Conservation (phyloP, 208 protist species). For the Lotmaria passim region DNA sequence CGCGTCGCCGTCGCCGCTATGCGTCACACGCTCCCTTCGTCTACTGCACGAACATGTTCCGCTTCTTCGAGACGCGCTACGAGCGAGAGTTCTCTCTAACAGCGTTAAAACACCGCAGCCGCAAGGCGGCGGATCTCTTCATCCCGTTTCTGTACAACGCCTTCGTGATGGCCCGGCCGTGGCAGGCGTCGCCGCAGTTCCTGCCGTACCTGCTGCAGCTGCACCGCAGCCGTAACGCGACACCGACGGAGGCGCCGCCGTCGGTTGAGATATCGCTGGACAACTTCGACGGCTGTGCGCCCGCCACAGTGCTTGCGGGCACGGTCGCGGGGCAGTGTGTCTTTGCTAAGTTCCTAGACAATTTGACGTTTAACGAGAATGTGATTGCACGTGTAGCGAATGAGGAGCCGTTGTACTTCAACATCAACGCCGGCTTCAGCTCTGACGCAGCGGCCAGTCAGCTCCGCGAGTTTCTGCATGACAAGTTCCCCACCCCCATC, state of each 20-base stretch:
- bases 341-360: constrained; percentile 36
- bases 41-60: constrained; percentile 67
- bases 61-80: constrained; percentile 46
- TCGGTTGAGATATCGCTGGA: too few relatives aligned
- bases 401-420: constrained; percentile 44
- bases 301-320: constrained; percentile 33
- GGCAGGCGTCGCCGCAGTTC: constrained; percentile 55
- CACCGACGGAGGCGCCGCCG: too few relatives aligned
- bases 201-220: constrained; percentile 40
- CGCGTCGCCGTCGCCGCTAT: neutral
- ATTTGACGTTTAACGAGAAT: constrained; percentile 25
- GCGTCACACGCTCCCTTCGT: constrained; percentile 67
- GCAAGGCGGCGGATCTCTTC: constrained; percentile 40
- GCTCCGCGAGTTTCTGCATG: constrained; percentile 31
- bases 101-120: constrained; percentile 29
- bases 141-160: constrained; percentile 71
- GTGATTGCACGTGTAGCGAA: constrained; percentile 12
- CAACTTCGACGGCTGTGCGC: constrained; percentile 60
- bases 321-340: constrained; percentile 2
- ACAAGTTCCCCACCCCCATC: constrained; percentile 26
- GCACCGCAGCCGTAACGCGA: too few relatives aligned
- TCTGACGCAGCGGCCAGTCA: constrained; percentile 8
- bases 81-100: constrained; percentile 38
- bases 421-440: constrained; percentile 41
- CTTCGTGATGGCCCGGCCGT: constrained; percentile 63